phyloP scores from a whole-genome alignment of 139 green algal genomes.

The Coelastrella sp. region DNA sequence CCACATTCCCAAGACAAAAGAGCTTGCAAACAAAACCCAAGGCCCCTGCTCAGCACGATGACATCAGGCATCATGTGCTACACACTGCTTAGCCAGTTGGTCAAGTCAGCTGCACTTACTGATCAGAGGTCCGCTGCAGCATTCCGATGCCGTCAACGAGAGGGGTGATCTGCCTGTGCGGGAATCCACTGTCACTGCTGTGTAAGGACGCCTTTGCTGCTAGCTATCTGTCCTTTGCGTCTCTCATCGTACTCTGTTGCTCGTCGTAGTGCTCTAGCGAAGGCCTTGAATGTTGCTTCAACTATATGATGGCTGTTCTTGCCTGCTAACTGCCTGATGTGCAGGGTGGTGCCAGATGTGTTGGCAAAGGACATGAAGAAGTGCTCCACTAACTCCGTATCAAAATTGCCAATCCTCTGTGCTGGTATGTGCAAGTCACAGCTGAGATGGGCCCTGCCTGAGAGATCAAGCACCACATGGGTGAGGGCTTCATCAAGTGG shows the following conservation, averaged over 20 bases:
- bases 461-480: slow-evolving; percentile 94
- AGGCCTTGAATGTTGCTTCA: slow-evolving; percentile 99
- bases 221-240: slow-evolving; percentile 82
- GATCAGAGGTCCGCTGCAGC: too few species aligned
- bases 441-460: slow-evolving; percentile 89
- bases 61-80: too few species aligned
- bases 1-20: too few species aligned
- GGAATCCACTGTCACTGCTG: too few species aligned
- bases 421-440: slow-evolving; percentile 89
- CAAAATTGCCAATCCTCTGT: slow-evolving; percentile 92
- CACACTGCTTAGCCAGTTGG: too few species aligned
- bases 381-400: slow-evolving; percentile 97
- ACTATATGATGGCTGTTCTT: slow-evolving; percentile 99
- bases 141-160: too few species aligned
- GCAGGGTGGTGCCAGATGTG: slow-evolving; percentile 92
- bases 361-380: slow-evolving; percentile 98
- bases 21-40: too few species aligned
- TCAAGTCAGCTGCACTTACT: too few species aligned
- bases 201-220: slow-evolving; percentile 93
- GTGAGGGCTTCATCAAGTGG: slow-evolving; percentile 96
- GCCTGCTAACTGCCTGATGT: slow-evolving; percentile 90
- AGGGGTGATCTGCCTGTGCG: too few species aligned
- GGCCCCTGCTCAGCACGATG: too few species aligned
- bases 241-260: slow-evolving; percentile 91
- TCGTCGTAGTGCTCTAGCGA: slow-evolving; percentile 92